phyloP scores from a whole-genome alignment of 805 yeast species.

The Lachancea cidri region DNA sequence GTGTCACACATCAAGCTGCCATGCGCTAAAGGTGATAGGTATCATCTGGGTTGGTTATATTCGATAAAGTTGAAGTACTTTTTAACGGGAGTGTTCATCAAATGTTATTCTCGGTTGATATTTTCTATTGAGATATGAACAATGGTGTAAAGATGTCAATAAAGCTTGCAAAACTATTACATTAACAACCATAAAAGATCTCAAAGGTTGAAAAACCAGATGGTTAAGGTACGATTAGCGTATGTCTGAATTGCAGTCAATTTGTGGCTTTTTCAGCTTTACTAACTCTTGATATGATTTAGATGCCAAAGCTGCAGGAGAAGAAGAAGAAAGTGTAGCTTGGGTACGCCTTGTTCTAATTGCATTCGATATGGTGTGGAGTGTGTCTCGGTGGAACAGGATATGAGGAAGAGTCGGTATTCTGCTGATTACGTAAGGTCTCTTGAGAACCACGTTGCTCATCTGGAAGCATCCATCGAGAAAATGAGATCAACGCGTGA shows the following conservation, averaged over 20 bases:
- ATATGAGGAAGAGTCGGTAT: slow-evolving; percentile 43
- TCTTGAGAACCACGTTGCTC: slow-evolving; percentile 29
- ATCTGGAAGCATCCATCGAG: slow-evolving; percentile 16
- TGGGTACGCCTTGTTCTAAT: slow-evolving; percentile 41
- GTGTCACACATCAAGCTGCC: too few species aligned
- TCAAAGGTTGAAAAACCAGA: too few species aligned
- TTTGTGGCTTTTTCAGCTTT: not conserved
- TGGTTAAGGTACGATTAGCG: too few species aligned
- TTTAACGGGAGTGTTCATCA: too few species aligned
- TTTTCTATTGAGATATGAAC: too few species aligned
- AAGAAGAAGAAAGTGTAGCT: slow-evolving; percentile 40
- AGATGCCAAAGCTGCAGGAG: slow-evolving; percentile 22
- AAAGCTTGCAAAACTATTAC: too few species aligned
- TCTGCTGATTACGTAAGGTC: slow-evolving; percentile 41
- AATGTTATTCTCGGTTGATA: too few species aligned
- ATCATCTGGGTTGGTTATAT: too few species aligned
- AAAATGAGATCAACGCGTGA: slow-evolving; percentile 10
- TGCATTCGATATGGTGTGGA: slow-evolving; percentile 39
- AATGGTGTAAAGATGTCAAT: too few species aligned
- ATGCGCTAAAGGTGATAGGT: too few species aligned
- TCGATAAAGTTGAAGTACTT: too few species aligned
- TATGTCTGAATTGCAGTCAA: slow-evolving; percentile 2
- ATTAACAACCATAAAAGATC: too few species aligned
- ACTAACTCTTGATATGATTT: not conserved
- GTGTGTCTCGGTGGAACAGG: slow-evolving; percentile 40